These are phyloP conservation scores for Turnera subulata DNA, from an alignment of 345 rosid species.

Conservation along the genomic window DNA sequence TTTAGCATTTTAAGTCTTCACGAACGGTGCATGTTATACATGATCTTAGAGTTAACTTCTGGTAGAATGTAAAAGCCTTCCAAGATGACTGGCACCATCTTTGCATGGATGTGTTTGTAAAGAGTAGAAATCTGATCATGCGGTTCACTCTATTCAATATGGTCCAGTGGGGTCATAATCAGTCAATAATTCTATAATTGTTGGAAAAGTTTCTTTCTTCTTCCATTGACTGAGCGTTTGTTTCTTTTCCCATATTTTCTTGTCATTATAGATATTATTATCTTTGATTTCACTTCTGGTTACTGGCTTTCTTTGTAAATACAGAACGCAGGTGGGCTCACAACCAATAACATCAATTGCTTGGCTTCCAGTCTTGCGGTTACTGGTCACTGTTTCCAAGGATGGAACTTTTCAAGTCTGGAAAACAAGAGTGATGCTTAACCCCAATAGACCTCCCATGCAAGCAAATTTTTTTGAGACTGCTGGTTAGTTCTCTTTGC, in stretches of 20 bases:
- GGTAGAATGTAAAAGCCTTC: no score
- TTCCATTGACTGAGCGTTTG: no score
- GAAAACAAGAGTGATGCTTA: slow-evolving; percentile 71
- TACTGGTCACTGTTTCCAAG: slow-evolving; percentile 79
- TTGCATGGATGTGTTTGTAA: no score
- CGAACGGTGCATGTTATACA: no score
- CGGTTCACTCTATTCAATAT: no score
- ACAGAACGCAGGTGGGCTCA: slow-evolving; percentile 86
- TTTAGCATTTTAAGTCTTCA: no score
- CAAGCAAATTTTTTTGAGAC: slow-evolving; percentile 93
- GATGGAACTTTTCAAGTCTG: slow-evolving; percentile 95
- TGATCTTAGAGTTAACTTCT: no score
- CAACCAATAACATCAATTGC: slow-evolving; percentile 88
- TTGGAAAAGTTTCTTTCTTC: background rate
- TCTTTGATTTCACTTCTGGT: background rate
- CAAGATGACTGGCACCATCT: no score
- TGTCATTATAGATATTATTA: background rate
- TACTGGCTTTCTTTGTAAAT: background rate
- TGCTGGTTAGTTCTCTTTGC: slow-evolving; percentile 48
- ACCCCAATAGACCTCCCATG: slow-evolving; percentile 88
- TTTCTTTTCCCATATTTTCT: no score
- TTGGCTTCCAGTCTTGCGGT: slow-evolving; percentile 79
- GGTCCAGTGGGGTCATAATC: background rate
- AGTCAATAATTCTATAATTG: background rate
- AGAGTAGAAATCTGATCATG: no score